phyloP scores from a whole-genome alignment of 345 rosid species.

The Geranium rotundifolium region DNA sequence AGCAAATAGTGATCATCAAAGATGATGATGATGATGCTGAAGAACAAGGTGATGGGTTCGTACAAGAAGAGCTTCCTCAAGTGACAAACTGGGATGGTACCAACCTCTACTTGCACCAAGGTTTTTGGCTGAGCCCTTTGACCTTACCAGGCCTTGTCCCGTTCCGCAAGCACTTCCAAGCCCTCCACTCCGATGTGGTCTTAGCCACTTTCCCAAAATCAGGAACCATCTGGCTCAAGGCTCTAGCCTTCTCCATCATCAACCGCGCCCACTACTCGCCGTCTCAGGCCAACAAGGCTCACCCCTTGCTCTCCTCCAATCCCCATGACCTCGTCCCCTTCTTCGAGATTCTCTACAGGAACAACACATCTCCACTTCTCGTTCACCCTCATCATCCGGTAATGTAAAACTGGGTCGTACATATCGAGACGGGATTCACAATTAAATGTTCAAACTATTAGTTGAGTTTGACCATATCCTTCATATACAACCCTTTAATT shows the following conservation, averaged over 20 bases:
- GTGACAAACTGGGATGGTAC: conserved; percentile 25
- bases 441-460: no score
- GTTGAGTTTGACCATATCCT: no score
- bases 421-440: no score
- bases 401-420: no score
- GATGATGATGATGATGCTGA: no score
- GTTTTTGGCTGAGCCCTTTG: conserved; percentile 34
- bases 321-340: conserved; percentile 48
- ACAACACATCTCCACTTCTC: no score
- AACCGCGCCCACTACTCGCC: conserved; percentile 18
- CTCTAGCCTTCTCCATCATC: conserved; percentile 30
- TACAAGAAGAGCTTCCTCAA: no score
- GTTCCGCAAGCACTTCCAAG: conserved; percentile 35
- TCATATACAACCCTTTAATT: no score
- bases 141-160: conserved; percentile 25
- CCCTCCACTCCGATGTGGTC: conserved; percentile 28
- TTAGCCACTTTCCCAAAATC: conserved; percentile 48
- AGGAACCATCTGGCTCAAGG: conserved; percentile 59
- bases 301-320: no score
- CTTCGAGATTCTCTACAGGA: no score
- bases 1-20: no score
- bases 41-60: no score
- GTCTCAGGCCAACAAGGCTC: conserved; percentile 37
- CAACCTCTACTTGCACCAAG: conserved; percentile 31
- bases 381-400: conserved; percentile 11